phyloP scores from a whole-genome alignment of 73 alveolate genomes.

The Tetrahymena borealis region DNA sequence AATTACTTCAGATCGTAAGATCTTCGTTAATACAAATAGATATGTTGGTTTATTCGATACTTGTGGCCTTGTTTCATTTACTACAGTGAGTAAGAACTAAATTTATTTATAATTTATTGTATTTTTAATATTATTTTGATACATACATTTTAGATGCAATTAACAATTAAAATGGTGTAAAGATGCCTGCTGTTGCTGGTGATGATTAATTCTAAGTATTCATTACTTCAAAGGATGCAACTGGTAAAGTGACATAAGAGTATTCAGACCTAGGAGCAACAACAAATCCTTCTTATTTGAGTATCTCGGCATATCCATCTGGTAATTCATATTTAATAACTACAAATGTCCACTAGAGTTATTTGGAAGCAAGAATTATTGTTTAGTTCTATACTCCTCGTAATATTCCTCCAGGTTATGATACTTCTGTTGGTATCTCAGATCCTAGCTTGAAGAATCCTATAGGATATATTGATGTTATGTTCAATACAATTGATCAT shows the following conservation, averaged over 20 bases:
- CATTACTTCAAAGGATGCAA: constrained; percentile 9
- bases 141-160: neutral
- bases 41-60: constrained; percentile 7
- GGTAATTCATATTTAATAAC: neutral
- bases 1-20: constrained; percentile 28
- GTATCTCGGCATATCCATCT: constrained; percentile 5
- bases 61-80: constrained; percentile 18
- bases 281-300: constrained; percentile 18
- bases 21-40: constrained; percentile 7
- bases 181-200: constrained; percentile 23
- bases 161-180: constrained; percentile 20
- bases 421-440: constrained; percentile 5
- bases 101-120: neutral
- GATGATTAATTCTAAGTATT: constrained; percentile 30
- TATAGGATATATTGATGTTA: constrained; percentile 9
- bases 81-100: neutral
- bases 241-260: constrained; percentile 12
- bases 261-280: constrained; percentile 9
- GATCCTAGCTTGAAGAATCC: constrained; percentile 33
- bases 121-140: neutral
- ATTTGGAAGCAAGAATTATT: neutral
- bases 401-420: constrained; percentile 35
- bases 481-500: constrained; percentile 16
- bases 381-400: constrained; percentile 15
- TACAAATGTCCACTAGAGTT: neutral